These are phyloP conservation scores for Gillenia trifoliata DNA, from an alignment of 306 rosid species.

Conservation along the genomic window DNA sequence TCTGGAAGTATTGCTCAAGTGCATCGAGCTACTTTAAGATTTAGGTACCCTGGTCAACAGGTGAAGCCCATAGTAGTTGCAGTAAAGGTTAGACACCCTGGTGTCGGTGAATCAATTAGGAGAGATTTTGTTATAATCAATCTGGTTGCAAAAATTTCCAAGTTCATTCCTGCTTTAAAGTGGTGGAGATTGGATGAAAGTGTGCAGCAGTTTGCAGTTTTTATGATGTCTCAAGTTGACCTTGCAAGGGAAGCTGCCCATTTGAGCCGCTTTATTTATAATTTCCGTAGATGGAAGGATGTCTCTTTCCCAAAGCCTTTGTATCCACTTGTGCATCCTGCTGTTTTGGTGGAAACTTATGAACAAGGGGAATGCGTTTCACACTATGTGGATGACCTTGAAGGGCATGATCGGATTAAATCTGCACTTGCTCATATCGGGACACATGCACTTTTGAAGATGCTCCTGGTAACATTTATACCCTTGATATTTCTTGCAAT, in stretches of 20 bases:
- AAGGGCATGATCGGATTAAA: slow-evolving; percentile 76
- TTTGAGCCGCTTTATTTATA: slow-evolving; percentile 89
- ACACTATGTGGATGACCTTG: slow-evolving; percentile 73
- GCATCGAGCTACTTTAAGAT: slow-evolving; percentile 83
- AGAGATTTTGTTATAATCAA: slow-evolving; percentile 89
- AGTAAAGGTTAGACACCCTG: slow-evolving; percentile 97
- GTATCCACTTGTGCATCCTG: slow-evolving; percentile 96
- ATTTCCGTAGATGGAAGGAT: slow-evolving; percentile 92
- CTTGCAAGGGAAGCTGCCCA: slow-evolving; percentile 99
- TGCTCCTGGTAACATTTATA: slow-evolving; percentile 80
- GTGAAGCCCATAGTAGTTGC: slow-evolving; percentile 74
- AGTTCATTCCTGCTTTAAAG: slow-evolving; percentile 68
- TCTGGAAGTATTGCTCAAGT: slow-evolving; percentile 99
- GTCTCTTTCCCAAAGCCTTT: slow-evolving; percentile 97
- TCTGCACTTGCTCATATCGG: slow-evolving; percentile 95
- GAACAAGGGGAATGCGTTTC: slow-evolving; percentile 94
- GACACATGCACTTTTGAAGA: slow-evolving; percentile 94
- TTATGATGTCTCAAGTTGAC: slow-evolving; percentile 99
- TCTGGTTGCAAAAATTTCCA: slow-evolving; percentile 66
- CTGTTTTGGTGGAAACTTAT: slow-evolving; percentile 94
- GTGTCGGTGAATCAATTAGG: slow-evolving; percentile 94
- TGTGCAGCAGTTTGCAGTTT: slow-evolving; percentile 98
- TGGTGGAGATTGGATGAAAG: slow-evolving; percentile 99
- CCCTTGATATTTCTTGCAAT: slow-evolving; percentile 1
- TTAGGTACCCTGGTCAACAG: slow-evolving; percentile 85